These are phyloP conservation scores for Ambrosiella cleistominuta DNA, from an alignment of 2,329 filamentous ascomycete genomes.

Conservation along the genomic window DNA sequence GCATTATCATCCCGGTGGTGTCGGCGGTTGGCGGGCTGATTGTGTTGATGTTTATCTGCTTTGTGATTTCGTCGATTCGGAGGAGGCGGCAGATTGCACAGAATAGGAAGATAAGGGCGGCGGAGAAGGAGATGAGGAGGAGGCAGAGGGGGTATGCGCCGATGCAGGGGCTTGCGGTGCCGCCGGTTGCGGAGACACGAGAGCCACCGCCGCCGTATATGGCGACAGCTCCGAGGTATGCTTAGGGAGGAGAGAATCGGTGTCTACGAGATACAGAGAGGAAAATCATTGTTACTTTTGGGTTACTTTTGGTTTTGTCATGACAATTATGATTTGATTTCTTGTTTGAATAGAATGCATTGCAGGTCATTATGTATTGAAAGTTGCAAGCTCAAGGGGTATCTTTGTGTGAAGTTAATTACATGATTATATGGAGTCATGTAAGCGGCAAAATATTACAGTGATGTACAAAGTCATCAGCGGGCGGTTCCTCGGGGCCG, in stretches of 20 bases:
- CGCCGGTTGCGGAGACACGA: neutral
- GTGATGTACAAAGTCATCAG: too few species aligned
- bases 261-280: neutral
- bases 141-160: neutral
- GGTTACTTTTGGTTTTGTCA: neutral
- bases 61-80: conserved; percentile 29
- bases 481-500: too few species aligned
- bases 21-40: conserved; percentile 55
- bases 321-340: too few species aligned
- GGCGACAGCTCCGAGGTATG: neutral
- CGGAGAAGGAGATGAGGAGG: neutral
- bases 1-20: conserved; percentile 66
- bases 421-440: too few species aligned
- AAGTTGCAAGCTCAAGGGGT: too few species aligned
- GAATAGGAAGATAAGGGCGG: neutral
- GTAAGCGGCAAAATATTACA: too few species aligned
- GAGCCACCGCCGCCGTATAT: conserved; percentile 6
- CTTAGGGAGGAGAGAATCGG: neutral
- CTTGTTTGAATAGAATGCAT: too few species aligned
- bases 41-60: conserved; percentile 52
- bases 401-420: too few species aligned
- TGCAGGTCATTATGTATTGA: too few species aligned
- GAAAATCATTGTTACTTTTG: neutral
- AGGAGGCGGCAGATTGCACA: neutral
- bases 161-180: conserved; percentile 1